phyloP scores from a whole-genome alignment of 2,329 filamentous ascomycete species.

The Fusarium fujikuroi region DNA sequence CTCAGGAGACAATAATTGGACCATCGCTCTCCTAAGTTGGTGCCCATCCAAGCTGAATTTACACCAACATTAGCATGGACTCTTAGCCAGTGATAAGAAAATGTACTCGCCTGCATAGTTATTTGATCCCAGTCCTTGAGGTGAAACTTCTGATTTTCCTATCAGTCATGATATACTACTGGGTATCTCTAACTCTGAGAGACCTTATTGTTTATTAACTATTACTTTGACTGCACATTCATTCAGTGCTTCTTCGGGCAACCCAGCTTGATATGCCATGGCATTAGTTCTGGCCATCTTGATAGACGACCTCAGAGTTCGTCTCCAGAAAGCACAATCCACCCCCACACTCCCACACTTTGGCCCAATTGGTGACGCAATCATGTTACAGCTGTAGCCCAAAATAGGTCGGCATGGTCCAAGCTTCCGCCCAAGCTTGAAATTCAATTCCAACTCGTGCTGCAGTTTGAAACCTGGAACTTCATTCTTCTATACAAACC shows the following conservation, averaged over 20 bases:
- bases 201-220: neutral
- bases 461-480: neutral
- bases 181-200: neutral
- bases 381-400: constrained; percentile 7
- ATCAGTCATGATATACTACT: neutral
- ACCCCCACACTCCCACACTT: constrained; percentile 37
- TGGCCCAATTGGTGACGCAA: constrained; percentile 25
- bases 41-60: constrained; percentile 42
- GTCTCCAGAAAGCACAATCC: constrained; percentile 1
- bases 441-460: neutral
- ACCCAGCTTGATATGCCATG: neutral
- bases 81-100: too few species aligned
- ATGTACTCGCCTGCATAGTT: constrained; percentile 12
- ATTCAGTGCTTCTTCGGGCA: neutral
- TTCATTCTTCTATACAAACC: neutral
- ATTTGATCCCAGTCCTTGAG: constrained; percentile 31
- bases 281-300: neutral
- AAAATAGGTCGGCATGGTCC: constrained; percentile 21
- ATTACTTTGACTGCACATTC: neutral
- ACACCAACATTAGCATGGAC: neutral
- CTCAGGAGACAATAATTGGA: neutral
- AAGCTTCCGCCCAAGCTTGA: constrained; percentile 19
- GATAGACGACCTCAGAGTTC: neutral
- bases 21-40: constrained; percentile 34
- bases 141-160: constrained; percentile 28